Conservation (phyloP, 2,329 filamentous ascomycete species). For the Arthrobotrys musiformis region DNA sequence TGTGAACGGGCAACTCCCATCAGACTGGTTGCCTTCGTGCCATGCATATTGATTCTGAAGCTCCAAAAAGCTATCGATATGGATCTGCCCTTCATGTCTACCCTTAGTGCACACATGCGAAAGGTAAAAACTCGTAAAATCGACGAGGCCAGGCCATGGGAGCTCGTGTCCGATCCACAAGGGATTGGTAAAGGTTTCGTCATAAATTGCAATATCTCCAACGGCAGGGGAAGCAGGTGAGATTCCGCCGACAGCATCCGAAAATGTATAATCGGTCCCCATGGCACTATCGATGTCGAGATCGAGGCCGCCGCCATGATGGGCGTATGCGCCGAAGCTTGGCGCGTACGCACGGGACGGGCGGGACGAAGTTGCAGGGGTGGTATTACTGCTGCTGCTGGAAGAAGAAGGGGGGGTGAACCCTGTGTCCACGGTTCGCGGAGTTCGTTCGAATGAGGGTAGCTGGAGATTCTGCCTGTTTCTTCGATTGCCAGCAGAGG, state of each 20-base stretch:
- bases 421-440: background rate
- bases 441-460: slow-evolving; percentile 16
- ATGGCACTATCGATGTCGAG: background rate
- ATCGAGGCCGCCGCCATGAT: background rate
- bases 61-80: slow-evolving; percentile 20
- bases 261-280: background rate
- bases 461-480: slow-evolving; percentile 23
- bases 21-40: slow-evolving; percentile 14
- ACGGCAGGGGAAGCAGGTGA: background rate
- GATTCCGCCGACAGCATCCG: background rate
- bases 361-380: slow-evolving; percentile 26
- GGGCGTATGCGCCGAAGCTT: background rate
- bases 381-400: slow-evolving; percentile 25
- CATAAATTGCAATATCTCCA: slow-evolving; percentile 22
- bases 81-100: background rate
- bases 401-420: slow-evolving; percentile 11
- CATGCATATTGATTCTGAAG: slow-evolving; percentile 18
- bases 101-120: slow-evolving; percentile 28
- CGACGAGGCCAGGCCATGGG: background rate
- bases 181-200: slow-evolving; percentile 12
- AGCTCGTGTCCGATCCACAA: slow-evolving; percentile 24
- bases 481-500: background rate
- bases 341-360: background rate
- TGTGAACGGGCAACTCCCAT: slow-evolving; percentile 33
- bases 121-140: slow-evolving; percentile 33